These are phyloP conservation scores for Leccinum pellstonianum DNA, from an alignment of 768 basidiomycete genomes.

Conservation along the genomic window DNA sequence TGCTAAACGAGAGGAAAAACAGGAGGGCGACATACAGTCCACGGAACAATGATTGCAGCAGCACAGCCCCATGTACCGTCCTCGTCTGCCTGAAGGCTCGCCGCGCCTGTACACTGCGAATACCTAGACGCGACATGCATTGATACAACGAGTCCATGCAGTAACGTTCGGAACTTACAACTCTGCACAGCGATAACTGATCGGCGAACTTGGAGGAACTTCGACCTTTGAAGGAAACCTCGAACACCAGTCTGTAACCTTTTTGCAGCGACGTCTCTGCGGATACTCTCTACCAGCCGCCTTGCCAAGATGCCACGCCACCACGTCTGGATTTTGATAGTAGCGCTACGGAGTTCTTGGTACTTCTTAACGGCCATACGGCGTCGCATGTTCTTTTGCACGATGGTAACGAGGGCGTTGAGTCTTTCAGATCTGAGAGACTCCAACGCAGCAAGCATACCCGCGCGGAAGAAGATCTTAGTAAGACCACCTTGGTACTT, in stretches of 20 bases:
- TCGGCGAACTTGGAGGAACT: constrained; percentile 59
- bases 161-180: constrained; percentile 52
- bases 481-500: constrained; percentile 97
- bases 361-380: constrained; percentile 83
- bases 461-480: constrained; percentile 99
- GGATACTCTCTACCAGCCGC: constrained; percentile 65
- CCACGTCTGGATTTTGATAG: constrained; percentile 90
- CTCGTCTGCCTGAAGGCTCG: constrained; percentile 55
- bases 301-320: constrained; percentile 87
- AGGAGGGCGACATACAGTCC: constrained; percentile 72
- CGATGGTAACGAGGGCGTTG: constrained; percentile 88
- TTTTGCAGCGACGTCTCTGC: constrained; percentile 71
- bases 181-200: constrained; percentile 78
- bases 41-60: constrained; percentile 80
- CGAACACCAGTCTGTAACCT: constrained; percentile 74
- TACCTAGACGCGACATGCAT: constrained; percentile 41
- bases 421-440: constrained; percentile 84
- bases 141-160: constrained; percentile 6
- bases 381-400: constrained; percentile 96
- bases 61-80: constrained; percentile 58
- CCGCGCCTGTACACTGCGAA: constrained; percentile 75
- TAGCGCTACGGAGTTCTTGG: constrained; percentile 60
- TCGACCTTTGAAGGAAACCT: constrained; percentile 69
- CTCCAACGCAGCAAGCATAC: constrained; percentile 96
- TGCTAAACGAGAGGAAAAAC: constrained; percentile 19